Base-by-base conservation (phyloP, 495 filamentous ascomycete genomes). In the Penicillium maclennaniae region DNA sequence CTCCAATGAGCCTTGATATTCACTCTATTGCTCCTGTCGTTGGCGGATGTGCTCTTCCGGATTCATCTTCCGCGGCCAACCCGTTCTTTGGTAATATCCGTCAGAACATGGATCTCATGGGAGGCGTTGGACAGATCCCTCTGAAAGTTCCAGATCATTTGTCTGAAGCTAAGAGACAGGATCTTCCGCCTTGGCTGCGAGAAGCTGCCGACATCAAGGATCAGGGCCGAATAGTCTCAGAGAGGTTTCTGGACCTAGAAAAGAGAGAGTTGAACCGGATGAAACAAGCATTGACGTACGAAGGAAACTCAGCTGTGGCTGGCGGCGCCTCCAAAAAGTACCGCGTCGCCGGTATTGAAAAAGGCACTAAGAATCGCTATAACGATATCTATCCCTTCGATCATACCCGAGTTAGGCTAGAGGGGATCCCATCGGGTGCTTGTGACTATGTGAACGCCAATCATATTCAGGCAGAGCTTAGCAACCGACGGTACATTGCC, bases 361-460 rank as follows among this genome's bases (percentile, higher is more conserved):
- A 96, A 62, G 93, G 93, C 27, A 81, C 78, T 3, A 97, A 97
- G 70, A 98, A 98, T 62, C 79, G 93, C 17, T 98, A 98, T 68
- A 97, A 96, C 69, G 93, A 96, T 60, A 97, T 97, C 38, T 88
- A 95, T 70, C 93, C 93, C 6, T 98, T 95, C 62, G 93, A 98
- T 65, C 93, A 98, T 69, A 83, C 91, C 6, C 75, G 93, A 45
- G 93, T 98, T 40, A 88, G 80, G 49, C 76, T 98, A 16, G 78
- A 87, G 53, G 84, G 82, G 41, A 79, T 87, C 31, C 75, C 79
- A 0, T 72, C 79, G n/a, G 88, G 87, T 2, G 80, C 71, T 34
- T 96, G 92, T 71, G 93, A 98, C 68, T 98, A 98, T 67, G 85
- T 98, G 67, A 98, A 98, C 68, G 93, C 91, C 9, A 97, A 87